Evolutionary conservation across 2,329 filamentous ascomycete species (phyloP), one percentile per base, ranked within the genome.

Genomic region (Ceratocystis huliohia): DNA sequence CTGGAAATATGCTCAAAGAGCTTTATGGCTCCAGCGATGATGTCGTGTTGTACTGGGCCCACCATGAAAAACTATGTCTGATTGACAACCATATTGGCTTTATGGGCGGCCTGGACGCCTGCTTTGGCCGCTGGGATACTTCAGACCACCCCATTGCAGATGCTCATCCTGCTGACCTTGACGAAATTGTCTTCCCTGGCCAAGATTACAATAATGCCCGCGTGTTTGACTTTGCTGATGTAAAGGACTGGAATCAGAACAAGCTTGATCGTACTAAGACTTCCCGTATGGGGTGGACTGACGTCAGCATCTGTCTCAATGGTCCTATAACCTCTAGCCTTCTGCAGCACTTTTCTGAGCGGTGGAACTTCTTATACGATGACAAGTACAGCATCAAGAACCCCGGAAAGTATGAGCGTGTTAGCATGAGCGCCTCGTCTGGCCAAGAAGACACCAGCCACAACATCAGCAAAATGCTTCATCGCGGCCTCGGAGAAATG

Each of bases 151-250:
- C 88, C 0, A 91, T 96, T 69, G 84, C 91, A 3, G 91, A 95
- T 75, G 86, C 86, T 15, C 91, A 96, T 73, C 90, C 91, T 0
- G 84, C 84, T 2, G 83, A 96, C 73, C 74, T 95, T 28, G 84
- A 90, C 67, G 78, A 83, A 30, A 90, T 89, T 56, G 75, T 96
- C 10, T 96, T 93, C 74, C 89, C 91, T 0, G 91, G 92, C 0
- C 92, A 96, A 73, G 92, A 96, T 72, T 96, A 89, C 78, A 96
- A 96, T 77, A 96, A 96, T 71, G 90, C 91, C 28, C 81, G 86
- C 64, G 85, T 95, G 44, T 88, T 88, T 73, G 92, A 94, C 74
- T 93, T 94, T 74, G 81, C 85, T 59, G 84, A 90, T 71, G 88
- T 93, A 25, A 76, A 82, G 22, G 82, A 94, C 69, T 95, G 87